A percentile compares a stretch with the other conserved stretches of the same genome.
These are phyloP conservation scores for Penicillium concentricum DNA, from an alignment of 2,329 filamentous ascomycete species.

Conservation along the genomic window DNA sequence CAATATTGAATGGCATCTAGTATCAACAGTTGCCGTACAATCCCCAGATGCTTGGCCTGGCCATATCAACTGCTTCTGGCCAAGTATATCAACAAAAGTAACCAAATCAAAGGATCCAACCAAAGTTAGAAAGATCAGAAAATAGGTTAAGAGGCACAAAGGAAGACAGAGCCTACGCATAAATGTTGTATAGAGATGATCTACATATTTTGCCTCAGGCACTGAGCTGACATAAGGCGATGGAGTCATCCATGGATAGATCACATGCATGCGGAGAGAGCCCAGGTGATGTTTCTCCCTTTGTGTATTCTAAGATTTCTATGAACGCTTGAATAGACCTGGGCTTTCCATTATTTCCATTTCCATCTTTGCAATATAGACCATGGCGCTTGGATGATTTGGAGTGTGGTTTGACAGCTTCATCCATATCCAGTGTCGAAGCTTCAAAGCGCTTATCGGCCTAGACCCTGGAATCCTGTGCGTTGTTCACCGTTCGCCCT, in stretches of 20 bases:
- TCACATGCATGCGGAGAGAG: conserved; percentile 4
- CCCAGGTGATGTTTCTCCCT: conserved; percentile 1
- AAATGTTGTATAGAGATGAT: background rate
- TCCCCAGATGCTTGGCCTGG: background rate
- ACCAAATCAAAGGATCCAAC: background rate
- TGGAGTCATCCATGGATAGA: conserved; percentile 3
- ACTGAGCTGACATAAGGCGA: background rate
- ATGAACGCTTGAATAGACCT: background rate
- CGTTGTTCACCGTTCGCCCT: conserved; percentile 2
- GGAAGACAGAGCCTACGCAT: background rate
- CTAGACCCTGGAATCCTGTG: conserved; percentile 4
- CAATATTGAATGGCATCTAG: background rate
- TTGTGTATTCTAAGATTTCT: background rate
- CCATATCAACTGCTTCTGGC: background rate
- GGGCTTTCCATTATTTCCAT: background rate
- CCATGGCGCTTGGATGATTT: conserved; percentile 2
- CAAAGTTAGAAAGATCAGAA: background rate
- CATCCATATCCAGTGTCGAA: background rate
- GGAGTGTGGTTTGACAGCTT: conserved; percentile 1
- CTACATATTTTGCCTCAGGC: background rate
- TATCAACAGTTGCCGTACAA: background rate
- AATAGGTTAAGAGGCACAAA: background rate
- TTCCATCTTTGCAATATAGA: background rate
- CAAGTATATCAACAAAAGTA: background rate
- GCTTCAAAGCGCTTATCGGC: conserved; percentile 14